phyloP scores from a whole-genome alignment of 768 basidiomycete species.

The Pisolithus orientalis region DNA sequence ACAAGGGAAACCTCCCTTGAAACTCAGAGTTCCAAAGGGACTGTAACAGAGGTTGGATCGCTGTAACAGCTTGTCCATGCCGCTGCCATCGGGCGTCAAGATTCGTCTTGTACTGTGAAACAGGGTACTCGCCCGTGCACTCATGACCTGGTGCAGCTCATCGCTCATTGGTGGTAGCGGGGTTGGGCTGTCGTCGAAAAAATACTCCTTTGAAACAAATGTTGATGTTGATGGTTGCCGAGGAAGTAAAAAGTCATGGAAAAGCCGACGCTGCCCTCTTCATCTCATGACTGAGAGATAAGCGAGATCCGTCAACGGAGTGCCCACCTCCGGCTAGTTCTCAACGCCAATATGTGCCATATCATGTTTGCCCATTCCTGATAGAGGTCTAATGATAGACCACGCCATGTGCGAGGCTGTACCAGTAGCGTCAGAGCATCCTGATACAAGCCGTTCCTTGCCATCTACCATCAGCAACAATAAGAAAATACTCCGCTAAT shows the following conservation, averaged over 20 bases:
- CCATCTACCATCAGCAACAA: constrained; percentile 36
- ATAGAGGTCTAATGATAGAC: constrained; percentile 59
- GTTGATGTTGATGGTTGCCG: constrained; percentile 47
- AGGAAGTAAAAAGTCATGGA: constrained; percentile 58
- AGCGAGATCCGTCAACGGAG: not conserved
- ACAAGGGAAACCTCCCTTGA: constrained; percentile 57
- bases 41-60: constrained; percentile 61
- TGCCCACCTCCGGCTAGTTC: constrained; percentile 61
- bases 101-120: constrained; percentile 9
- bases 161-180: constrained; percentile 33
- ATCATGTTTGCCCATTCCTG: constrained; percentile 68
- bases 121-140: constrained; percentile 30
- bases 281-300: constrained; percentile 2
- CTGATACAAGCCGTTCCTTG: constrained; percentile 62
- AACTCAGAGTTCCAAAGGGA: constrained; percentile 80
- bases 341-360: constrained; percentile 70
- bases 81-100: constrained; percentile 36
- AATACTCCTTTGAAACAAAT: constrained; percentile 52
- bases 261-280: constrained; percentile 59
- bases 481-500: constrained; percentile 6
- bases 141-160: constrained; percentile 38
- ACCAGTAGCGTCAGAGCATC: constrained; percentile 57
- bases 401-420: constrained; percentile 64
- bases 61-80: constrained; percentile 53
- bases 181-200: constrained; percentile 34